Evolutionary conservation across 352 stramenopile genomes (phyloP), one percentile per base, ranked within the genome.

Genomic region (Globisporangium canariense): DNA sequence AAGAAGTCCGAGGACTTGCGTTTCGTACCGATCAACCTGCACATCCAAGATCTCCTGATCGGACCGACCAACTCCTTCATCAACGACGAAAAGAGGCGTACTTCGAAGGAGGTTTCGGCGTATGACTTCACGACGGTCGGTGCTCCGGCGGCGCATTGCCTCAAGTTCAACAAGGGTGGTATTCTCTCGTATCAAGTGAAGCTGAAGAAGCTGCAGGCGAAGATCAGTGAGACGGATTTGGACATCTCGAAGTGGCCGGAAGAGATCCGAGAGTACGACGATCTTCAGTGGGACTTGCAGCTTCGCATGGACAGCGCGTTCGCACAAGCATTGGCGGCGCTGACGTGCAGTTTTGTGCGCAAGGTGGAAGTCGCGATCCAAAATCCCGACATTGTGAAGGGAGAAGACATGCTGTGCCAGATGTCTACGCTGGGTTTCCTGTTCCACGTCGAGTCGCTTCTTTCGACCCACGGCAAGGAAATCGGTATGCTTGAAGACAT

Each of bases 401-500:
- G 88, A 13, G 84, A 93, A 69, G 78, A 91, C 64, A 91, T 93
- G 62, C 64, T 96, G n/a, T 78, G 86, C 2, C 81, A 94, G 60
- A 74, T 93, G 60, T 93, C 83, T 14, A 90, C 75, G n/a, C 60
- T 96, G 16, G 88, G 88, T 10, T 96, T 92, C 52, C 71, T 96
- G 5, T 96, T 94, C 68, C 86, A 96, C 6, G 83, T 98, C 51
- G 94, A 98, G 70, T 97, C 93, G 3, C 75, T 99, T 18, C 68
- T 99, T 6, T 98, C 87, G 67, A 97, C 96, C 6, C 92, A 97
- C 52, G 95, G 96, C 57, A 98, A 98, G 65, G 96, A 99, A 69
- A 89, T 98, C 34, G 93, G 92, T 30, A 99, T 99, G 96, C 78
- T 99, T 13, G 83, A 97, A 74, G 91, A 98, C 73, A 91, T 98